These are phyloP conservation scores for Talaromyces sp. DNA, from an alignment of 2,329 filamentous ascomycete genomes.

Conservation along the genomic window DNA sequence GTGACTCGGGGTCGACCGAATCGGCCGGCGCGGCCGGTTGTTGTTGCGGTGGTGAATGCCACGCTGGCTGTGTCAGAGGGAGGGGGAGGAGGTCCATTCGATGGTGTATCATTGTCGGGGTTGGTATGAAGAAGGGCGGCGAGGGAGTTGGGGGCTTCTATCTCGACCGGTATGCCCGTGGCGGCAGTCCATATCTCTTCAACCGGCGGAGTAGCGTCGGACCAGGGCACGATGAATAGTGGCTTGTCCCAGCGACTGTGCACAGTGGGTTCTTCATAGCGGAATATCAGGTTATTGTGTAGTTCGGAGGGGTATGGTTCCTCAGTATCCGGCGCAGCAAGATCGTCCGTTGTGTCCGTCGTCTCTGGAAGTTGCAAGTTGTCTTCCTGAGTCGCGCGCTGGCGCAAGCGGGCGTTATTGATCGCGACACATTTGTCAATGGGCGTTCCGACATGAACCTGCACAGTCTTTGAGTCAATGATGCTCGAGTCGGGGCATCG, in stretches of 20 bases:
- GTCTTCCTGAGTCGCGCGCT: slow-evolving; percentile 3
- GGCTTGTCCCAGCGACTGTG: slow-evolving; percentile 63
- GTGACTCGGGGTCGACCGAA: slow-evolving; percentile 24
- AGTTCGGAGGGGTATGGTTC: slow-evolving; percentile 49
- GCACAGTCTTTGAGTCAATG: not conserved
- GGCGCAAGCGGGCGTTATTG: slow-evolving; percentile 39
- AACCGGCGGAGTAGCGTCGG: slow-evolving; percentile 51
- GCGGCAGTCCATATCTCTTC: slow-evolving; percentile 58
- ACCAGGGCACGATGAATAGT: slow-evolving; percentile 56
- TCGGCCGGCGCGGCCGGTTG: slow-evolving; percentile 14
- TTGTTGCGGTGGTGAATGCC: slow-evolving; percentile 17
- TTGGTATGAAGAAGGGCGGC: slow-evolving; percentile 6
- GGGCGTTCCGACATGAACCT: slow-evolving; percentile 56
- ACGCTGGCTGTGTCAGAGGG: slow-evolving; percentile 24
- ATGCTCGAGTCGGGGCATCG: not conserved
- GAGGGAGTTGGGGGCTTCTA: slow-evolving; percentile 1
- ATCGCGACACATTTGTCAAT: slow-evolving; percentile 51
- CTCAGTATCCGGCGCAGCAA: slow-evolving; percentile 17
- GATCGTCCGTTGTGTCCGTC: slow-evolving; percentile 7
- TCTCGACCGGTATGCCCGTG: slow-evolving; percentile 32
- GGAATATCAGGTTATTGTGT: slow-evolving; percentile 59
- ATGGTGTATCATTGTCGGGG: slow-evolving; percentile 7
- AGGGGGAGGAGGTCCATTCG: slow-evolving; percentile 15
- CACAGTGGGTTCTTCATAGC: slow-evolving; percentile 63
- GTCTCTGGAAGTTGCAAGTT: slow-evolving; percentile 6